A percentile compares a stretch with the other conserved stretches of the same genome.
Conservation (phyloP, 352 stramenopile species). For the Globisporangium echinulatum region DNA sequence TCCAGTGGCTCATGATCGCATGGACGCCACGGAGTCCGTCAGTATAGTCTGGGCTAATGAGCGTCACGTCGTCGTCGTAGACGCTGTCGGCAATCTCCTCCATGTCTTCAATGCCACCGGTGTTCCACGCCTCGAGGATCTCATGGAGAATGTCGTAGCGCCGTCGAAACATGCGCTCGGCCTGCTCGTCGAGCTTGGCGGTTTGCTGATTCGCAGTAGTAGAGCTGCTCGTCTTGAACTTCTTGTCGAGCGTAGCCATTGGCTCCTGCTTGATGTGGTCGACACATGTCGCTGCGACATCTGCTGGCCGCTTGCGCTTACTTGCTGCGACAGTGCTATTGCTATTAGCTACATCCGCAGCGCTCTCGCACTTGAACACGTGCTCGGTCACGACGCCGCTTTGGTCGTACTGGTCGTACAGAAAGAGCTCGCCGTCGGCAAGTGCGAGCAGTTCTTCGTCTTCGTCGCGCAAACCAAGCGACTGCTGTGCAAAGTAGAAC, state of each 20-base stretch:
- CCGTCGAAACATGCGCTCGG: conserved; percentile 49
- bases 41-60: conserved; percentile 59
- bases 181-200: conserved; percentile 28
- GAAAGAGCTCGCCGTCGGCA: conserved; percentile 12
- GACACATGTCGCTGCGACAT: conserved; percentile 14
- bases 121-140: conserved; percentile 79
- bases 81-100: conserved; percentile 74
- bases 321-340: conserved; percentile 7
- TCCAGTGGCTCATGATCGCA: conserved; percentile 73
- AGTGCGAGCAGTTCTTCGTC: conserved; percentile 16
- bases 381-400: conserved; percentile 14
- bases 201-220: not conserved
- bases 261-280: conserved; percentile 12
- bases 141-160: conserved; percentile 70
- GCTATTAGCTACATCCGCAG: conserved; percentile 2
- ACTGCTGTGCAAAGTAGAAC: conserved; percentile 11
- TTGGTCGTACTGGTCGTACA: conserved; percentile 15
- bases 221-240: conserved; percentile 14
- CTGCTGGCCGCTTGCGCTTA: conserved; percentile 51
- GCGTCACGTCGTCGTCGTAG: conserved; percentile 64
- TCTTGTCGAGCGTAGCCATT: conserved; percentile 20
- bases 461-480: conserved; percentile 5
- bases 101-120: conserved; percentile 72
- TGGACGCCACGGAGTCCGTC: conserved; percentile 58
- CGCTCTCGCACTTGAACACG: conserved; percentile 17